phyloP scores from a whole-genome alignment of 2,329 filamentous ascomycete species.

The Pseudogymnoascus sp. region DNA sequence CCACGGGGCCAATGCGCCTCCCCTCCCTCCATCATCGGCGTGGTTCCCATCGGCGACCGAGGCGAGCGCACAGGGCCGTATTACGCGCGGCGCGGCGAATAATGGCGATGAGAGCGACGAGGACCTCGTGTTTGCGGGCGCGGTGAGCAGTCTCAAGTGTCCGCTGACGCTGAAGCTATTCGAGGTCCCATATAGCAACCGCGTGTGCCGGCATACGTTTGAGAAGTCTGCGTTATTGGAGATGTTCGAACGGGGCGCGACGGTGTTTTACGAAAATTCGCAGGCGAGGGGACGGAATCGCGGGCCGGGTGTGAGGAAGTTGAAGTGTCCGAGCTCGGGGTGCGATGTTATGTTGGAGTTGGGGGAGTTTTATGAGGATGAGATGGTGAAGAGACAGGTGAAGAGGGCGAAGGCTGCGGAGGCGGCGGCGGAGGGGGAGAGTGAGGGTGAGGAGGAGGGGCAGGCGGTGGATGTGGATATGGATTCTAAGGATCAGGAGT shows the following conservation, averaged over 20 bases:
- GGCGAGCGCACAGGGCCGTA: background rate
- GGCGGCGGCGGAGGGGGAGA: conserved; percentile 36
- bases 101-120: conserved; percentile 50
- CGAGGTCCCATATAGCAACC: conserved; percentile 56
- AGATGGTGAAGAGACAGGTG: conserved; percentile 48
- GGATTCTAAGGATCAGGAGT: background rate
- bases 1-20: conserved; percentile 41
- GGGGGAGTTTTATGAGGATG: conserved; percentile 47
- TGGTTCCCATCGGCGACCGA: conserved; percentile 43
- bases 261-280: conserved; percentile 5
- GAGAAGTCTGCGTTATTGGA: conserved; percentile 56
- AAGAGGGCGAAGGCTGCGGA: conserved; percentile 42
- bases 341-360: conserved; percentile 48
- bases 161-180: conserved; percentile 58
- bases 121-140: conserved; percentile 58
- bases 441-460: conserved; percentile 30
- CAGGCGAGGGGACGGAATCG: conserved; percentile 6
- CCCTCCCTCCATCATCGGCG: conserved; percentile 45
- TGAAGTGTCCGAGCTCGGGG: conserved; percentile 56
- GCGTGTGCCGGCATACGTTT: conserved; percentile 63
- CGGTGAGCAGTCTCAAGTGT: conserved; percentile 58
- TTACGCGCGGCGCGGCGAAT: conserved; percentile 15
- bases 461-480: background rate
- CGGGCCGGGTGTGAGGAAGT: conserved; percentile 20
- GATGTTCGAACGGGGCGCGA: conserved; percentile 24